phyloP scores from a whole-genome alignment of 2,329 filamentous ascomycete genomes.

The Penicillium verrucosum region DNA sequence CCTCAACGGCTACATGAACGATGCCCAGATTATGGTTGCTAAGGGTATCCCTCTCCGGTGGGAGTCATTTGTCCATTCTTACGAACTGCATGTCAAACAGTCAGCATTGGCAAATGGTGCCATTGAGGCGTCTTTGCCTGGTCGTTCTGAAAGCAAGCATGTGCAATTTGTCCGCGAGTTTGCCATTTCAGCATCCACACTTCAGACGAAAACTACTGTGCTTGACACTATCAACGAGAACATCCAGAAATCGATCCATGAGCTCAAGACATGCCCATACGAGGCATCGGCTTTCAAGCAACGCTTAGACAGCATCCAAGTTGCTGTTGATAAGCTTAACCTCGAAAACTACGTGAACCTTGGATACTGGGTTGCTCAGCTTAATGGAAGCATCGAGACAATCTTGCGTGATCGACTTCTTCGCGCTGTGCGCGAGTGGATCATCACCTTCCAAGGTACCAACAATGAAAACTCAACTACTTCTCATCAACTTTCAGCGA shows the following conservation, averaged over 20 bases:
- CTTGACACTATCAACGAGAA: slow-evolving; percentile 76
- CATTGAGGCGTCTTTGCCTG: slow-evolving; percentile 56
- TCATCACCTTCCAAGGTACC: slow-evolving; percentile 70
- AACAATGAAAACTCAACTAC: slow-evolving; percentile 30
- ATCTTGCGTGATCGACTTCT: slow-evolving; percentile 80
- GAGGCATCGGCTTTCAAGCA: slow-evolving; percentile 73
- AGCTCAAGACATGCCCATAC: slow-evolving; percentile 82
- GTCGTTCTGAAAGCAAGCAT: slow-evolving; percentile 79
- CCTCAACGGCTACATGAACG: slow-evolving; percentile 85
- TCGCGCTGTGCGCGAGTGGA: slow-evolving; percentile 81
- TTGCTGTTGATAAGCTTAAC: slow-evolving; percentile 92
- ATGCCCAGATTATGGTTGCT: slow-evolving; percentile 75
- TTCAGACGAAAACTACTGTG: slow-evolving; percentile 82
- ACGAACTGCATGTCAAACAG: slow-evolving; percentile 79
- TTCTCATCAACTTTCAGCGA: slow-evolving; percentile 18
- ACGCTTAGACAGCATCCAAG: slow-evolving; percentile 80
- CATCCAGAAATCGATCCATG: slow-evolving; percentile 74
- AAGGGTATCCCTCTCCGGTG: slow-evolving; percentile 90
- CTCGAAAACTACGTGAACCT: slow-evolving; percentile 95
- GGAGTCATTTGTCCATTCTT: slow-evolving; percentile 97
- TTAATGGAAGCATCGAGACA: slow-evolving; percentile 81
- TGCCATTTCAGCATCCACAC: slow-evolving; percentile 76
- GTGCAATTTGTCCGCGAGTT: slow-evolving; percentile 96
- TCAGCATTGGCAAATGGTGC: slow-evolving; percentile 57
- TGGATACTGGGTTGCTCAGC: slow-evolving; percentile 78